phyloP scores from a whole-genome alignment of 352 stramenopile genomes.

The Phytophthora lateralis region DNA sequence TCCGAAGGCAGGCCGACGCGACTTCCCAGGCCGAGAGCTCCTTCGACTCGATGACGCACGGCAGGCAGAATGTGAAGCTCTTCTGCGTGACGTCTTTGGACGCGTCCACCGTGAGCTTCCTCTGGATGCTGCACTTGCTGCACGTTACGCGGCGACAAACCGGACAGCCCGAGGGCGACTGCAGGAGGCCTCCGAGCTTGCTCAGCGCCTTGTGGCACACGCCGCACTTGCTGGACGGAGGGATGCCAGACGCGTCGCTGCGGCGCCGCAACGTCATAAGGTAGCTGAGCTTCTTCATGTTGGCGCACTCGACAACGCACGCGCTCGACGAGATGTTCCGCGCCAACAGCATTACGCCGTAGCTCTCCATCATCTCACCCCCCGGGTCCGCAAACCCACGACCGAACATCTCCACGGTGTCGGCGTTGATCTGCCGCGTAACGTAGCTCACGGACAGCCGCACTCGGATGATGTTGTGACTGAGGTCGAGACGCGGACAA shows the following conservation, averaged over 20 bases:
- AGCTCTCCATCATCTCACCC: constrained; percentile 47
- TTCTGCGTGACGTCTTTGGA: constrained; percentile 51
- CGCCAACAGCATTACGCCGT: constrained; percentile 45
- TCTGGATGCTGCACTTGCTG: constrained; percentile 56
- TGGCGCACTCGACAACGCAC: constrained; percentile 46
- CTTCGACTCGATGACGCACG: constrained; percentile 56
- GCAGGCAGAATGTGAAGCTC: constrained; percentile 57
- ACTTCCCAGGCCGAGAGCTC: constrained; percentile 52
- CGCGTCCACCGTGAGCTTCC: constrained; percentile 47
- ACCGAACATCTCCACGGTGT: constrained; percentile 57
- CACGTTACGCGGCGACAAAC: constrained; percentile 44
- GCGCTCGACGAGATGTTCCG: constrained; percentile 37
- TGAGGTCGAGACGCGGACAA: constrained; percentile 24
- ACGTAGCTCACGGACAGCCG: constrained; percentile 60
- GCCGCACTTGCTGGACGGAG: constrained; percentile 23
- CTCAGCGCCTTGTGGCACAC: constrained; percentile 38
- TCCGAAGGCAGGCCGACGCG: constrained; percentile 34
- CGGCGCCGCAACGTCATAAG: constrained; percentile 41
- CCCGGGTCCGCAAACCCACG: constrained; percentile 50
- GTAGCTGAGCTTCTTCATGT: constrained; percentile 71
- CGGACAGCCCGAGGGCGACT: constrained; percentile 30
- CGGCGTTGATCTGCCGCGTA: constrained; percentile 33
- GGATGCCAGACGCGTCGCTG: constrained; percentile 25
- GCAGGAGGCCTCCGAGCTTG: constrained; percentile 30
- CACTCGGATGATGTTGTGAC: constrained; percentile 43